Conservation (phyloP, 768 basidiomycete species). For the Psilocybe tampanensis region DNA sequence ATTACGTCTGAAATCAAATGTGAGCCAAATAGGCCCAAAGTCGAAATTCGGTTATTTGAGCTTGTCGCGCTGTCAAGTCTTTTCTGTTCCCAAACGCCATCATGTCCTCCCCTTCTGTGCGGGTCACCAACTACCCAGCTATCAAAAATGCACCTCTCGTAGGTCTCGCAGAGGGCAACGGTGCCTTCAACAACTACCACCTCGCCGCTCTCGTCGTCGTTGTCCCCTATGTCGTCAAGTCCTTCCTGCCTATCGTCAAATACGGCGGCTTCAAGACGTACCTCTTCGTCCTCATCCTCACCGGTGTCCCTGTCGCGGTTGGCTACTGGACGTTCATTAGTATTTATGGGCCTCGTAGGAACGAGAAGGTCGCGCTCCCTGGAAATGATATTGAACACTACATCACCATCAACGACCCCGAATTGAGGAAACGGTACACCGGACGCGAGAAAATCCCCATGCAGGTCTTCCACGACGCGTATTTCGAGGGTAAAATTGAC, state of each 20-base stretch:
- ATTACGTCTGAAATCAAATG: background rate
- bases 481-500: constrained; percentile 94
- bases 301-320: constrained; percentile 76
- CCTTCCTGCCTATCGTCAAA: constrained; percentile 77
- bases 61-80: constrained; percentile 20
- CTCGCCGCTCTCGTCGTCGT: constrained; percentile 76
- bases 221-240: constrained; percentile 85
- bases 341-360: constrained; percentile 76
- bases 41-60: constrained; percentile 16
- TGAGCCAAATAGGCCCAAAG: constrained; percentile 30
- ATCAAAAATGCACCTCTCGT: constrained; percentile 86
- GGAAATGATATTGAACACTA: constrained; percentile 88
- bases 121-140: constrained; percentile 67
- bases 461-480: constrained; percentile 97
- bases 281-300: constrained; percentile 72
- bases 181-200: constrained; percentile 79
- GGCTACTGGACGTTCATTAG: constrained; percentile 92
- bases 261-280: constrained; percentile 88
- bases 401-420: constrained; percentile 85
- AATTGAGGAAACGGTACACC: constrained; percentile 77
- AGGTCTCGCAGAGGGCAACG: constrained; percentile 85
- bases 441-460: constrained; percentile 94
- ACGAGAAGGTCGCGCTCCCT: constrained; percentile 85
- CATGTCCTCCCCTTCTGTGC: constrained; percentile 50
- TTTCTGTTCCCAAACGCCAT: constrained; percentile 12